Evolutionary conservation across 1,284 basidiomycete species (phyloP).

Genomic region (Hymenochaete sp.): DNA sequence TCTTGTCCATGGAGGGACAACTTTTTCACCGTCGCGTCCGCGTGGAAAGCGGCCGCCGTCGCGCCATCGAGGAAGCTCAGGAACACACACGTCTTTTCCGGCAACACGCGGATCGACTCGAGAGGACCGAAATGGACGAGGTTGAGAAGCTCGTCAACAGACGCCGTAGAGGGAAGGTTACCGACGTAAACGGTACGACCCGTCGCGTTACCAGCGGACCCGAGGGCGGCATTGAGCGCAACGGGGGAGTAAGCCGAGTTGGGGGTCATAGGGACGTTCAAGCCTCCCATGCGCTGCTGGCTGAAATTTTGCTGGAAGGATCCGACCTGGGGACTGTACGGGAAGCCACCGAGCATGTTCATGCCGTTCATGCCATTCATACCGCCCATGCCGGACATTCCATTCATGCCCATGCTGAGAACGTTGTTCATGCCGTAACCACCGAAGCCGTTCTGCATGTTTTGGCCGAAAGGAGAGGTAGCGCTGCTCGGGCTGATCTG

Average conservation of each 20-base stretch:
- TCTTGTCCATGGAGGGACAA: conserved; percentile 85
- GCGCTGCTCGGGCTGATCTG: conserved; percentile 61
- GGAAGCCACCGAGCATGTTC: conserved; percentile 48
- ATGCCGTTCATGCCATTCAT: too few relatives aligned
- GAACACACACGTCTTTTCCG: conserved; percentile 97
- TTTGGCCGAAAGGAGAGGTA: conserved; percentile 30
- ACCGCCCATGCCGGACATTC: conserved; percentile 31
- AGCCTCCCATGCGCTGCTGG: conserved; percentile 51
- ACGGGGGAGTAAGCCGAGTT: conserved; percentile 67
- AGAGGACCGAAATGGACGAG: conserved; percentile 97
- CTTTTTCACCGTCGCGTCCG: conserved; percentile 91
- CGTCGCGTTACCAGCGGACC: conserved; percentile 50
- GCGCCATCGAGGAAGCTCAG: conserved; percentile 90
- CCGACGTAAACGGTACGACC: conserved; percentile 97
- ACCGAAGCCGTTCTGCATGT: conserved; percentile 41
- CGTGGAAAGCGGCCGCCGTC: conserved; percentile 90
- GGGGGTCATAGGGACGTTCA: conserved; percentile 51
- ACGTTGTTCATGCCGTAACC: conserved; percentile 71
- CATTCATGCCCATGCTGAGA: conserved; percentile 48
- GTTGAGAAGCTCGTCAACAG: conserved; percentile 94
- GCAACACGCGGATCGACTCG: conserved; percentile 90
- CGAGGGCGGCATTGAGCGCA: conserved; percentile 55
- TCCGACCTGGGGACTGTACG: conserved; percentile 60
- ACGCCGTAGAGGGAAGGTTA: conserved; percentile 91
- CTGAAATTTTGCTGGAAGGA: conserved; percentile 44